phyloP scores from a whole-genome alignment of 306 rosid genomes.

The Acacia confusa region DNA sequence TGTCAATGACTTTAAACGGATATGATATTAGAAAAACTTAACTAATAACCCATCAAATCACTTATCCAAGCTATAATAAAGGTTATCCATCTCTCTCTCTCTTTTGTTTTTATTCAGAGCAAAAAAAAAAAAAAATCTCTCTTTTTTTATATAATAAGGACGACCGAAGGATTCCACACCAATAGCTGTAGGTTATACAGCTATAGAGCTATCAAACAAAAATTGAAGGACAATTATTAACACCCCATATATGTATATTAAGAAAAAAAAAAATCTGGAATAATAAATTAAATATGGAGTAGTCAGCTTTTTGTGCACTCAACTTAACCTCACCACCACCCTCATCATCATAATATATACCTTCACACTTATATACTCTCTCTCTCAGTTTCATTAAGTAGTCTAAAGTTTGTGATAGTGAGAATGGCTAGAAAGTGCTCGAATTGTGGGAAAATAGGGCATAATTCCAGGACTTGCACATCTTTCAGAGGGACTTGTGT shows the following conservation, averaged over 20 bases:
- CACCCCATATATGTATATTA: not conserved
- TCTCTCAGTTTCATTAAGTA: not conserved
- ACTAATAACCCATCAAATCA: too few species aligned
- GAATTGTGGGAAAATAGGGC: constrained; percentile 86
- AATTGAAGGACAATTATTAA: constrained; percentile 29
- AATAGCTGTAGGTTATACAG: too few species aligned
- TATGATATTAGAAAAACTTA: too few species aligned
- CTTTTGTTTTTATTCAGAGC: too few species aligned
- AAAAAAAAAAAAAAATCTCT: too few species aligned
- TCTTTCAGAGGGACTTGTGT: constrained; percentile 40
- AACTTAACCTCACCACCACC: constrained; percentile 45
- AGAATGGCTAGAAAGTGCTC: constrained; percentile 94
- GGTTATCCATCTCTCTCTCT: too few species aligned
- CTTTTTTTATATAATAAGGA: too few species aligned
- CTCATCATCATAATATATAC: constrained; percentile 60
- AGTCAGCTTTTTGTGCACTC: constrained; percentile 65
- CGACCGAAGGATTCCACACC: too few species aligned
- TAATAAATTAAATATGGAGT: constrained; percentile 49
- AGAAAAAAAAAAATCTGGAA: too few species aligned
- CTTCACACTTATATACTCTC: constrained; percentile 38
- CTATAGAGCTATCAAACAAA: not conserved
- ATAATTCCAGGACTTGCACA: constrained; percentile 70
- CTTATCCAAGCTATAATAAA: too few species aligned
- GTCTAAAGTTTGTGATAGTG: not conserved
- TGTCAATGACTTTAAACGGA: not conserved